A percentile compares a stretch with the other conserved stretches of the same genome.
Conservation (phyloP, 768 basidiomycete genomes). For the Tephrocybe sp. region DNA sequence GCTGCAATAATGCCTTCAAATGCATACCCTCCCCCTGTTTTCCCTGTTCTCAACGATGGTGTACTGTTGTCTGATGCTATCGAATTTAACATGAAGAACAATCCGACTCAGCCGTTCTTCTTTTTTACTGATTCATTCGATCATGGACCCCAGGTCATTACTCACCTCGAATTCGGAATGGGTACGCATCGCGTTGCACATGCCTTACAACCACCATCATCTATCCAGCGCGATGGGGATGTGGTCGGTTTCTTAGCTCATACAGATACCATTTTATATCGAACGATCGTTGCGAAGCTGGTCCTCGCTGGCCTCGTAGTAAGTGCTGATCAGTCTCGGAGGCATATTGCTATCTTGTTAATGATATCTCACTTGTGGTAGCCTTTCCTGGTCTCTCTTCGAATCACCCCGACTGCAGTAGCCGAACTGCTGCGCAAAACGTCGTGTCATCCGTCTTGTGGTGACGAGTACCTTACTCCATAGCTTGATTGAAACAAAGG, state of each 20-base stretch:
- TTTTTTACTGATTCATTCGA: constrained; percentile 12
- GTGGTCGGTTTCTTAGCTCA: constrained; percentile 29
- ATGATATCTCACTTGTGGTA: constrained; percentile 4
- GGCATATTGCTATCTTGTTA: not conserved
- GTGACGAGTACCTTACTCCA: constrained; percentile 22
- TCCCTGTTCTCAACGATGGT: not conserved
- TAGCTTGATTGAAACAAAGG: constrained; percentile 17
- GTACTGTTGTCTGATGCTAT: not conserved
- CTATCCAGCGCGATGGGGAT: constrained; percentile 18
- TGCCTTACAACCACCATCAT: constrained; percentile 24
- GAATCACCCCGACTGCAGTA: constrained; percentile 15
- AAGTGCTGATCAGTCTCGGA: not conserved
- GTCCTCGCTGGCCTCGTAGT: constrained; percentile 22
- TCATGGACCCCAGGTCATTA: constrained; percentile 20
- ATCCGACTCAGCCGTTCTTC: constrained; percentile 12
- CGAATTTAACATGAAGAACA: constrained; percentile 17
- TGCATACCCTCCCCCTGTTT: no score
- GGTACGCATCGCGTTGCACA: constrained; percentile 37
- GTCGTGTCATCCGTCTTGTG: constrained; percentile 30
- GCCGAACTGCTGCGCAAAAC: constrained; percentile 25
- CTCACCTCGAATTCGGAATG: constrained; percentile 35
- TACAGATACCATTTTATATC: constrained; percentile 29
- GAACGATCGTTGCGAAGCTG: constrained; percentile 31
- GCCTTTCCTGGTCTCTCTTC: constrained; percentile 30
- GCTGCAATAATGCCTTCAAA: no score